phyloP scores from a whole-genome alignment of 768 basidiomycete species.

The Russula earlei region DNA sequence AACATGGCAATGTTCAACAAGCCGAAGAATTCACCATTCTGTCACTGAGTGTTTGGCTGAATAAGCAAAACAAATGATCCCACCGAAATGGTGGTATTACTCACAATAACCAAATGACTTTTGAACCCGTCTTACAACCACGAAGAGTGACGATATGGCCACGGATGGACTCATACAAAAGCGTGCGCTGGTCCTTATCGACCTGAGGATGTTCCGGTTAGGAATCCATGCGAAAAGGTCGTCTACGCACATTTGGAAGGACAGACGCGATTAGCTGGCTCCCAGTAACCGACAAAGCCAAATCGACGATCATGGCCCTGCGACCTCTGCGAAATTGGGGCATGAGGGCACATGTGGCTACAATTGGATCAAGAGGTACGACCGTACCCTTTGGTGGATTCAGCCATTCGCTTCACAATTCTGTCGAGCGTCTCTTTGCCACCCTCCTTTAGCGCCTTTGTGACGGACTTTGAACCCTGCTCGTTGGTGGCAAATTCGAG shows the following conservation, averaged over 20 bases:
- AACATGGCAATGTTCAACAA: neutral
- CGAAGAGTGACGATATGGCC: constrained; percentile 86
- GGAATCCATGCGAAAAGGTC: neutral
- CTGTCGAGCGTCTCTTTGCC: constrained; percentile 66
- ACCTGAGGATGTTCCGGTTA: constrained; percentile 36
- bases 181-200: constrained; percentile 76
- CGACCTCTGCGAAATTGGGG: constrained; percentile 40
- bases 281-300: constrained; percentile 74
- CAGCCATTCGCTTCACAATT: constrained; percentile 75
- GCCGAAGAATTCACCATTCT: constrained; percentile 38
- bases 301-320: constrained; percentile 77
- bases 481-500: constrained; percentile 74
- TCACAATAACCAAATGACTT: constrained; percentile 84
- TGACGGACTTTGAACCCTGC: constrained; percentile 82
- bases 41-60: constrained; percentile 32
- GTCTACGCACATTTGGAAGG: constrained; percentile 52
- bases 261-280: constrained; percentile 81
- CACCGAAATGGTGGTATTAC: constrained; percentile 17
- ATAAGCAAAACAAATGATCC: neutral
- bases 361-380: neutral
- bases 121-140: constrained; percentile 85
- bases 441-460: constrained; percentile 79
- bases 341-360: neutral
- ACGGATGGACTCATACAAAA: constrained; percentile 77
- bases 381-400: constrained; percentile 67